A percentile compares a stretch with the other conserved stretches of the same genome.
Conservation (phyloP, 768 basidiomycete species). For the Cystofilobasidium capitatum region DNA sequence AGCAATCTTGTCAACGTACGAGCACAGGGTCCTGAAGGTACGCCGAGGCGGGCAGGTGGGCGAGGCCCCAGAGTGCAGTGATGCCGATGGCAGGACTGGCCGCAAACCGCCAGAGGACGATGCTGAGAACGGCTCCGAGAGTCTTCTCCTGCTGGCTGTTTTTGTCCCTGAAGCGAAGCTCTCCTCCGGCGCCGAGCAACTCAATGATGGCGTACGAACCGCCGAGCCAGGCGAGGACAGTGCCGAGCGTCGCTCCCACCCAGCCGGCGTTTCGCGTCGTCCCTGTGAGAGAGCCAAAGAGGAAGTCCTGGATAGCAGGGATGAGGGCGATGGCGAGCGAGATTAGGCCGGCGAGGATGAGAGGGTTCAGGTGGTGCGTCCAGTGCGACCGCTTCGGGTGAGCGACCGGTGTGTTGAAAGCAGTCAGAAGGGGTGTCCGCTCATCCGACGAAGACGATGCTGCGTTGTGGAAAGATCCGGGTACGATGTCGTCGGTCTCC, state of each 20-base stretch:
- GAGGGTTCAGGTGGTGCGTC: conserved; percentile 8
- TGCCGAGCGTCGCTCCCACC: conserved; percentile 21
- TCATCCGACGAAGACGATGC: conserved; percentile 4
- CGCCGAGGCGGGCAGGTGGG: background rate
- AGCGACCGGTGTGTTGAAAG: background rate
- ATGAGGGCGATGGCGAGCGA: conserved; percentile 8
- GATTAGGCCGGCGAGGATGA: conserved; percentile 15
- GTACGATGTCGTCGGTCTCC: no score
- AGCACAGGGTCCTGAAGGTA: conserved; percentile 13
- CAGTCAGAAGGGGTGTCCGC: conserved; percentile 9
- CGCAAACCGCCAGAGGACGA: conserved; percentile 24
- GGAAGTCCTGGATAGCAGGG: conserved; percentile 7
- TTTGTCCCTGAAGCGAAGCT: conserved; percentile 14
- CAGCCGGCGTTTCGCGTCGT: background rate
- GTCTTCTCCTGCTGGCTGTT: conserved; percentile 14
- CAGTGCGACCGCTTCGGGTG: background rate
- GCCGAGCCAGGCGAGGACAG: conserved; percentile 10
- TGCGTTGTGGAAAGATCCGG: background rate
- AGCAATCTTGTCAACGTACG: background rate
- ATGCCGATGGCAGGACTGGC: conserved; percentile 13
- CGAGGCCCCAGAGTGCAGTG: background rate
- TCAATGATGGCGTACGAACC: conserved; percentile 10
- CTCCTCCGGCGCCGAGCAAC: conserved; percentile 18
- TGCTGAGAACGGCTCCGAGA: conserved; percentile 17
- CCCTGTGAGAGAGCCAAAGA: conserved; percentile 5